phyloP scores from a whole-genome alignment of 352 stramenopile species.

The Pythium monospermum region DNA sequence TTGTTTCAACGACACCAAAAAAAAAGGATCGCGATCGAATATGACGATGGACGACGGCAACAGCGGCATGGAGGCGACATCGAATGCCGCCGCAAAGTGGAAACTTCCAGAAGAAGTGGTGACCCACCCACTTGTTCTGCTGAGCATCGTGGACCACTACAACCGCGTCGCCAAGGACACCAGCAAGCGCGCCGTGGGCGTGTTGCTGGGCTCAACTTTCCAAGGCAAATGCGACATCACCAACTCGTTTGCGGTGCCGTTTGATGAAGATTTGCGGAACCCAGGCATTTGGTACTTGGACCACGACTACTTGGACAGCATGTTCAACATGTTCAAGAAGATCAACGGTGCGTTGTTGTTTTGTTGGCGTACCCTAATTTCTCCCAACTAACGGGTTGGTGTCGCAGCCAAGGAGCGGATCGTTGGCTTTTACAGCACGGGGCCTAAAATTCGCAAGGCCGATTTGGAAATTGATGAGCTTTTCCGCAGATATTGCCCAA shows the following conservation, averaged over 20 bases:
- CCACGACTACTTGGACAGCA: conserved; percentile 99
- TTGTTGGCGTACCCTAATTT: no score
- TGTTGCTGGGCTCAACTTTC: conserved; percentile 94
- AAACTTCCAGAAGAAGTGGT: conserved; percentile 91
- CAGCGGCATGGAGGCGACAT: neutral
- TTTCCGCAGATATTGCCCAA: conserved; percentile 91
- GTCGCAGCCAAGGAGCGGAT: conserved; percentile 93
- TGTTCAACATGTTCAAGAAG: conserved; percentile 96
- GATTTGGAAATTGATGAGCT: conserved; percentile 95
- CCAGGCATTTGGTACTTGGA: conserved; percentile 98
- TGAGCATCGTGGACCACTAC: conserved; percentile 99
- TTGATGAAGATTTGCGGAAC: conserved; percentile 98
- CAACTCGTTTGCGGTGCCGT: conserved; percentile 95
- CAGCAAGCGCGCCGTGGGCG: conserved; percentile 97
- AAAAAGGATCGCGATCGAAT: conserved; percentile 15
- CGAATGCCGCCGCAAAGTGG: conserved; percentile 15
- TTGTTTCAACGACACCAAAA: neutral
- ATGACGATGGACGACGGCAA: conserved; percentile 10
- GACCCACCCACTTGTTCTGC: conserved; percentile 97
- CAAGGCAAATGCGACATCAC: conserved; percentile 94
- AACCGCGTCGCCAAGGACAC: conserved; percentile 98
- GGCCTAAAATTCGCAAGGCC: conserved; percentile 94
- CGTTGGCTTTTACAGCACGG: conserved; percentile 98
- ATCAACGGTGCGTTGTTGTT: conserved; percentile 88
- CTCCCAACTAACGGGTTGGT: no score